These are phyloP conservation scores for Kurtzmaniella quercitrusa DNA, from an alignment of 1,139 yeast species.

Conservation along the genomic window DNA sequence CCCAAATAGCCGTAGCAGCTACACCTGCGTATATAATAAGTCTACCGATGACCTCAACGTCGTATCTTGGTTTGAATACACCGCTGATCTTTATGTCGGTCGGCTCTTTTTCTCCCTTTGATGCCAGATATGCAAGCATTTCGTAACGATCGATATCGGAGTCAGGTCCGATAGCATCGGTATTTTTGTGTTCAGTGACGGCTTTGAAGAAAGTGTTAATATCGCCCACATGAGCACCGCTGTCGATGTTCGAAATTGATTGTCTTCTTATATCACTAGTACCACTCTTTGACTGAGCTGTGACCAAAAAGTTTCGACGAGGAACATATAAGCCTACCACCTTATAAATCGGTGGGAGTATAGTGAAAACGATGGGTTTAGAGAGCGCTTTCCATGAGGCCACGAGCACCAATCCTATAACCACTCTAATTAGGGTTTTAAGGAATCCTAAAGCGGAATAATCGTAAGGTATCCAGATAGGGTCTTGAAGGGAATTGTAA, in stretches of 20 bases:
- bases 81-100: slow-evolving; percentile 23
- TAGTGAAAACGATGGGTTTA: slow-evolving; percentile 56
- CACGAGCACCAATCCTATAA: slow-evolving; percentile 57
- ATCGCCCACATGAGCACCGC: slow-evolving; percentile 33
- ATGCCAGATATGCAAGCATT: slow-evolving; percentile 27
- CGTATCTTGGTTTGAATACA: slow-evolving; percentile 56
- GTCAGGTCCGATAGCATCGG: slow-evolving; percentile 35
- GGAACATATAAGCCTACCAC: slow-evolving; percentile 40
- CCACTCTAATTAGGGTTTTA: slow-evolving; percentile 40
- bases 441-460: slow-evolving; percentile 38
- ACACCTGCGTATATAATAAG: slow-evolving; percentile 74
- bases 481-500: slow-evolving; percentile 19
- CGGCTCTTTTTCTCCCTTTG: neutral
- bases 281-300: slow-evolving; percentile 36
- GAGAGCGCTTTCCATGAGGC: slow-evolving; percentile 65
- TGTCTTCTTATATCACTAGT: slow-evolving; percentile 36
- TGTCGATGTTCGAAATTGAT: slow-evolving; percentile 34
- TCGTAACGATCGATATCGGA: slow-evolving; percentile 43
- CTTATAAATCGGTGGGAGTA: slow-evolving; percentile 47
- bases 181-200: slow-evolving; percentile 22
- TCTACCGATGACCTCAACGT: slow-evolving; percentile 71
- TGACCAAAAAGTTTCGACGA: slow-evolving; percentile 33
- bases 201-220: slow-evolving; percentile 30
- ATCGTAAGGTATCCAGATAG: slow-evolving; percentile 38
- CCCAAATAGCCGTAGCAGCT: slow-evolving; percentile 45